Conservation (phyloP, 192 early-diverging fungal species). For the Linnemannia schmuckeri region DNA sequence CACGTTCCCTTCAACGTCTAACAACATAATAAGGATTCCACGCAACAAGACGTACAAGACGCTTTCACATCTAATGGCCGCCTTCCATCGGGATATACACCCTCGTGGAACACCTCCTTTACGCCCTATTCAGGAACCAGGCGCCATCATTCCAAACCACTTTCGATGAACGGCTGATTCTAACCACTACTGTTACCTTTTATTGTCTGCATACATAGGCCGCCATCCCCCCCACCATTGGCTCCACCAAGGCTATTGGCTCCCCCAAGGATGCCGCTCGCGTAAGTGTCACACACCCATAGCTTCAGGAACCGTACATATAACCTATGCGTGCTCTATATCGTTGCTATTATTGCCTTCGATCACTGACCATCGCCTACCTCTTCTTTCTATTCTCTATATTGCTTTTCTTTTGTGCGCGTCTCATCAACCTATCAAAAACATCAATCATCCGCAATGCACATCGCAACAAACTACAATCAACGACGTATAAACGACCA, state of each 20-base stretch:
- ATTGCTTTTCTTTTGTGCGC: not conserved
- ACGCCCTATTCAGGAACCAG: not conserved
- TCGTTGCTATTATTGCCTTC: not conserved
- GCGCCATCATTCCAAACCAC: not conserved
- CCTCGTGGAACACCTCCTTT: not conserved
- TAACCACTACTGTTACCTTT: not conserved
- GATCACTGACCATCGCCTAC: not conserved
- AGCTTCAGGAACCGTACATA: not conserved
- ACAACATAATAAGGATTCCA: no score
- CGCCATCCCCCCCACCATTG: slow-evolving; percentile 82
- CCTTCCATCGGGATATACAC: not conserved
- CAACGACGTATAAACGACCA: not conserved
- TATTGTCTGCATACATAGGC: slow-evolving; percentile 27
- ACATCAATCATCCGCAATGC: not conserved
- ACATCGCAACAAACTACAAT: not conserved
- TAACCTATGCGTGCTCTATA: not conserved
- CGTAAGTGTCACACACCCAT: slow-evolving; percentile 28
- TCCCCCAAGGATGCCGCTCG: slow-evolving; percentile 66
- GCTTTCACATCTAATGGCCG: not conserved
- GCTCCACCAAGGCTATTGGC: slow-evolving; percentile 73
- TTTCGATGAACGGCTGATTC: not conserved
- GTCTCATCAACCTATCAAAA: not conserved
- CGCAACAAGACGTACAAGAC: no score
- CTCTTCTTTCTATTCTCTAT: not conserved
- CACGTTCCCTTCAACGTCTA: no score